Evolutionary conservation across 768 basidiomycete genomes (phyloP), one percentile per base, ranked within the genome.

Genomic region (Fibroporia radiculosa): DNA sequence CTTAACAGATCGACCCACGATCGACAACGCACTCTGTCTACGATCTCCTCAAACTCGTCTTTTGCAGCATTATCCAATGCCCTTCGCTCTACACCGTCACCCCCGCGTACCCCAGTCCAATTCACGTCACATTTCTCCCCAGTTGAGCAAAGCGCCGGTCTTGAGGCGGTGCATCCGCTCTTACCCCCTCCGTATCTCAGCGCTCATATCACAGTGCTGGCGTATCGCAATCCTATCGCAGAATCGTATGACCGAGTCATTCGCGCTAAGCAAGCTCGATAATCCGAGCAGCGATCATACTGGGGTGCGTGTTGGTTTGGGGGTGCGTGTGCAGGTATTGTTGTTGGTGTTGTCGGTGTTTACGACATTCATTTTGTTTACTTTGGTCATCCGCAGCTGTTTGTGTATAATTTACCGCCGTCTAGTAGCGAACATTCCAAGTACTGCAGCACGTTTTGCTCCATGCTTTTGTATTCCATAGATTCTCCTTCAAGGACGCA

Each of bases 171-270:
- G 7, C 86, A 89, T 57, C 75, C 83, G 0, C 68, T 87, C 14
- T 69, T 88, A 19, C 86, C 86, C 0, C 73, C 75, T 3, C 84
- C 84, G 32, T 87, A 86, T 56, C 60, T 84, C 49, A 74, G 68
- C 52, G 76, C 80, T 46, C 86, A 89, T 47, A 66, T 87, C 60
- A 82, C 82, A 16, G 74, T 84, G 37, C 66, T 86, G 25, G 67
- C 73, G 14, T 71, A 79, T 60, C 72, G 80, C 40, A 77, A 73
- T 40, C 84, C 86, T 19, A 65, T 88, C 45, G 70, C 74, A 53
- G 85, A 85, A 59, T 77, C 81, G 19, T 79, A 77, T 54, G 84
- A 86, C 47, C 72, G 82, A 41, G 78, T 85, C 28, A 67, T 73
- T 45, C 62, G 67, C 33, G 82, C 80, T 22, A 83, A 79, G 66